These are phyloP conservation scores for Backusella sp. DNA, from an alignment of 192 early-diverging fungal species.

Conservation along the genomic window DNA sequence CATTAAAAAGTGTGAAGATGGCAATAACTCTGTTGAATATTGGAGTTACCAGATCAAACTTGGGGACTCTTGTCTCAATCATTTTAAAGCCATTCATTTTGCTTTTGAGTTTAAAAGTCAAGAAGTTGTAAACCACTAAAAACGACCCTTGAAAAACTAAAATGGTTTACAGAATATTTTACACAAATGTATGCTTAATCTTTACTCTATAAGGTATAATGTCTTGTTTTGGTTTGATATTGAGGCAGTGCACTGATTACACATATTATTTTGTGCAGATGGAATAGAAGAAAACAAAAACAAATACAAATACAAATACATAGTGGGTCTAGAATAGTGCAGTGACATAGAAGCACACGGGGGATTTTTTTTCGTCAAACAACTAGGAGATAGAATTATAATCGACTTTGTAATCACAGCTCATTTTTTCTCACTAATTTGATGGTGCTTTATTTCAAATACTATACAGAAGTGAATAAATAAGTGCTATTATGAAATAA, in stretches of 20 bases:
- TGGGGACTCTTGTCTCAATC: not conserved
- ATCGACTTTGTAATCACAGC: no score
- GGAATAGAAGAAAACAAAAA: not conserved
- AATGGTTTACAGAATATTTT: not conserved
- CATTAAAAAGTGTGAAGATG: no score
- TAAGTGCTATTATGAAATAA: no score
- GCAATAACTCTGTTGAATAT: not conserved
- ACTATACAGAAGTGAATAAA: no score
- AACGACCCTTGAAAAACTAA: not conserved
- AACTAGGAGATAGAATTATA: no score
- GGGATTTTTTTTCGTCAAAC: no score
- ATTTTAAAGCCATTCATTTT: not conserved
- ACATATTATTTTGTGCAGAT: not conserved
- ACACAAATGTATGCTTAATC: not conserved
- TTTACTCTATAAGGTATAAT: not conserved
- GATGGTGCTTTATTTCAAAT: no score
- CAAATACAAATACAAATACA: no score
- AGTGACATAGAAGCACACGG: no score
- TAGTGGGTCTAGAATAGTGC: not conserved
- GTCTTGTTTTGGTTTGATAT: not conserved
- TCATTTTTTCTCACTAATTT: no score
- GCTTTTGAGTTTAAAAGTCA: not conserved
- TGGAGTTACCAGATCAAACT: not conserved
- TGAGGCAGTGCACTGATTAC: not conserved
- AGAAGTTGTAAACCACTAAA: not conserved